Conservation (phyloP, 495 filamentous ascomycete genomes). For the Penicillium pancosmium region DNA sequence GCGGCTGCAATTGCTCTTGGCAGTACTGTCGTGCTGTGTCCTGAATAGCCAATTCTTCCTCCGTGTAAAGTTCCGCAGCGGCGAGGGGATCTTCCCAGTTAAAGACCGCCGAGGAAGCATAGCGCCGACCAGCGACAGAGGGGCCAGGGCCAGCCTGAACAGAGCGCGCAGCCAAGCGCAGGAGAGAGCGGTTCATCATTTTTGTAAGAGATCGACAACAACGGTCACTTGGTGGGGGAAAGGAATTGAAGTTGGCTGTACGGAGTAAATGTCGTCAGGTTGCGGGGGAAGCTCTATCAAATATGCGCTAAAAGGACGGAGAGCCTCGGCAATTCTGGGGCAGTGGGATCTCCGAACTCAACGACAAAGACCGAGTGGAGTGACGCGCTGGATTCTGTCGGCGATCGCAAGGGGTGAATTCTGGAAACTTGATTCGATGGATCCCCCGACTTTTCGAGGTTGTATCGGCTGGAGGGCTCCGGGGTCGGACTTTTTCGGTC, state of each 20-base stretch:
- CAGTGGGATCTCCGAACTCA: constrained; percentile 13
- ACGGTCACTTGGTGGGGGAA: neutral
- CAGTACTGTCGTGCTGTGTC: constrained; percentile 91
- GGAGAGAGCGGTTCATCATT: constrained; percentile 43
- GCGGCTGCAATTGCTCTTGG: constrained; percentile 82
- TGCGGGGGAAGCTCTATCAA: constrained; percentile 35
- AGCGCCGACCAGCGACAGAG: constrained; percentile 35
- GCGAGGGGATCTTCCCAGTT: constrained; percentile 91
- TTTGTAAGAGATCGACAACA: neutral
- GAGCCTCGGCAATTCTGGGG: constrained; percentile 32
- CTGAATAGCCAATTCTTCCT: constrained; percentile 86
- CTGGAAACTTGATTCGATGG: constrained; percentile 18
- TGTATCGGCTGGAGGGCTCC: constrained; percentile 2
- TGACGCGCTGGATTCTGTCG: constrained; percentile 7
- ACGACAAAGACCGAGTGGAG: neutral
- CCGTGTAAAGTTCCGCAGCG: constrained; percentile 72
- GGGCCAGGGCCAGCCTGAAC: constrained; percentile 27
- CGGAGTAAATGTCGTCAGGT: constrained; percentile 9
- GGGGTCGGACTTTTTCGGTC: constrained; percentile 29
- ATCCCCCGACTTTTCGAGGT: constrained; percentile 12
- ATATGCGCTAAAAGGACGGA: constrained; percentile 28
- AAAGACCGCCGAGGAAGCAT: constrained; percentile 63
- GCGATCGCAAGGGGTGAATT: neutral
- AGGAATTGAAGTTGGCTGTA: neutral
- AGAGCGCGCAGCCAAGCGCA: constrained; percentile 42